Evolutionary conservation across 352 stramenopile species (phyloP).

Genomic region (Pythium apleroticum): DNA sequence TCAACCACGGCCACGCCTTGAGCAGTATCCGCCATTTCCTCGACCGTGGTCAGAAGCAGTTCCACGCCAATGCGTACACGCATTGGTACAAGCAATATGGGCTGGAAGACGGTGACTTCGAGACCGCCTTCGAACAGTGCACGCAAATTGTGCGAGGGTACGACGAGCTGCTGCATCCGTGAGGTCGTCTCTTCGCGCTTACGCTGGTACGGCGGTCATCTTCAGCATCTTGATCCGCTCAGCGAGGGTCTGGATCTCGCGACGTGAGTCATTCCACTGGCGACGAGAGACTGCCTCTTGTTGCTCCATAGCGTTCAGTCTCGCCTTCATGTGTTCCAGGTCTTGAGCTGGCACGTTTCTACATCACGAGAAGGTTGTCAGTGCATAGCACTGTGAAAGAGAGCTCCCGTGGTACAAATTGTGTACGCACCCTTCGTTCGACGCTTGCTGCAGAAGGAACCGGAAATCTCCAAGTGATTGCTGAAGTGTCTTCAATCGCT

Average conservation of each 20-base stretch:
- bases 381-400: too few relatives aligned
- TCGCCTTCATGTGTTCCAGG: conserved; percentile 15
- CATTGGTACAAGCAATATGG: conserved; percentile 69
- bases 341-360: conserved; percentile 17
- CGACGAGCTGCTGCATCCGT: conserved; percentile 34
- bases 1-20: conserved; percentile 56
- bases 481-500: conserved; percentile 25
- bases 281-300: conserved; percentile 15
- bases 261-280: conserved; percentile 21
- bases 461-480: conserved; percentile 26
- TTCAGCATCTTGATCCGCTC: conserved; percentile 21
- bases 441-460: conserved; percentile 17
- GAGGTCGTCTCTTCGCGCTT: neutral
- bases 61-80: conserved; percentile 42
- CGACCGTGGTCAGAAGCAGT: conserved; percentile 47
- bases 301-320: conserved; percentile 23
- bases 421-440: conserved; percentile 17
- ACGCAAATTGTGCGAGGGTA: conserved; percentile 44
- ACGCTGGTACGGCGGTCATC: neutral
- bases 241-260: conserved; percentile 33
- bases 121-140: conserved; percentile 42
- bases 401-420: too few relatives aligned
- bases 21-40: conserved; percentile 38
- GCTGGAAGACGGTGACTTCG: conserved; percentile 50
- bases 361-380: neutral